A percentile compares a stretch with the other conserved stretches of the same genome.
phyloP scores from a whole-genome alignment of 2,329 filamentous ascomycete species.

The Cladosporium sp. region DNA sequence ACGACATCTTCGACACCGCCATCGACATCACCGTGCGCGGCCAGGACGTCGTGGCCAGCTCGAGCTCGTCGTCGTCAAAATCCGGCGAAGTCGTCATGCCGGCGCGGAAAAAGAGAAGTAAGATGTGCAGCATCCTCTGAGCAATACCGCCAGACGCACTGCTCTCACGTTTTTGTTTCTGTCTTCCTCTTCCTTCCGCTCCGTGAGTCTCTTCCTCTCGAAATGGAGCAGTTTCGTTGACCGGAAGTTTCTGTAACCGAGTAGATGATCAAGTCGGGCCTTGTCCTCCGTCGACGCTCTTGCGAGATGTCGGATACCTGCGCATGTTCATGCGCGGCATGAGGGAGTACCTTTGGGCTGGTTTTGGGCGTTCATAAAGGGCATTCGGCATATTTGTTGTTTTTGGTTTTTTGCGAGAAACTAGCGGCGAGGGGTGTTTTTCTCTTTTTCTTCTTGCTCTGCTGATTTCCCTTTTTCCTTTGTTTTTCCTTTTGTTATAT shows the following conservation, averaged over 20 bases:
- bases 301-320: slow-evolving; percentile 14
- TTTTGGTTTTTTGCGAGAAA: slow-evolving; percentile 2
- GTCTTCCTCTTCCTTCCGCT: neutral
- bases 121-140: slow-evolving; percentile 76
- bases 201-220: slow-evolving; percentile 2
- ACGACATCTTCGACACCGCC: slow-evolving; percentile 92
- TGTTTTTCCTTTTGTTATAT: too few species aligned
- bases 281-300: slow-evolving; percentile 1
- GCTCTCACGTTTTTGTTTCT: neutral
- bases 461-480: neutral
- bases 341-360: slow-evolving; percentile 12
- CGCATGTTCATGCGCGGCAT: slow-evolving; percentile 12
- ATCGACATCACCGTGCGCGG: slow-evolving; percentile 86
- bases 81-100: slow-evolving; percentile 21
- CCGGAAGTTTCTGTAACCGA: slow-evolving; percentile 6
- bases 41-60: slow-evolving; percentile 43
- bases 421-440: slow-evolving; percentile 2
- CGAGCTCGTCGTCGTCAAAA: slow-evolving; percentile 34
- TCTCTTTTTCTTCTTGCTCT: too few species aligned
- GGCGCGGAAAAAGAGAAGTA: slow-evolving; percentile 74
- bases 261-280: slow-evolving; percentile 4
- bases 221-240: slow-evolving; percentile 10
- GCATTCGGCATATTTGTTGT: slow-evolving; percentile 8
- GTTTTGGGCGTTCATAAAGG: slow-evolving; percentile 12
- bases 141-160: neutral